Conservation (phyloP, 306 rosid genomes). For the Myrica gale region DNA sequence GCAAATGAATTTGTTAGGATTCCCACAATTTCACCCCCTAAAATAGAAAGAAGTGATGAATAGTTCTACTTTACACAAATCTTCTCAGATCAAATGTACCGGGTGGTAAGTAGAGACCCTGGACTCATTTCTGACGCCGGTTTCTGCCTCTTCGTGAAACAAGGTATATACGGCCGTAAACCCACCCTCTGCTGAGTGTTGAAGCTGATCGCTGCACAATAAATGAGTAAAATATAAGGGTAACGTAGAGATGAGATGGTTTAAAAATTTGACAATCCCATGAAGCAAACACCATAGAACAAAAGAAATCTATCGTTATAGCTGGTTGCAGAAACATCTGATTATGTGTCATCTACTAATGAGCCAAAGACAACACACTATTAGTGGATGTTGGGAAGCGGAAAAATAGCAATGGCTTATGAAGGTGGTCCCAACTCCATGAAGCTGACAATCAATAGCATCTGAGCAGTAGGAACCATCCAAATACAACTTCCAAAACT, state of each 20-base stretch:
- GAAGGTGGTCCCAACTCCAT: not conserved
- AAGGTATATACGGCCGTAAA: slow-evolving; percentile 80
- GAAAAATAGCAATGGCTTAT: not conserved
- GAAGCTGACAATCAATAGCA: not conserved
- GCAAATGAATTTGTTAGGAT: slow-evolving; percentile 7
- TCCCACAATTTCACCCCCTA: not conserved
- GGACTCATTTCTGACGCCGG: slow-evolving; percentile 42
- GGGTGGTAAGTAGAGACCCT: slow-evolving; percentile 19
- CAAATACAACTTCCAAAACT: not conserved
- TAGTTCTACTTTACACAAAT: slow-evolving; percentile 29
- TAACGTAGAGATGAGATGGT: not conserved
- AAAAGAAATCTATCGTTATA: not conserved
- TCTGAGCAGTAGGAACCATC: not conserved
- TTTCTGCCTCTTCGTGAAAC: slow-evolving; percentile 53
- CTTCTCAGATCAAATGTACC: slow-evolving; percentile 2
- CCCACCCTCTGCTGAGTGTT: slow-evolving; percentile 73
- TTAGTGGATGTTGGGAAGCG: not conserved
- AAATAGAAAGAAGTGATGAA: not conserved
- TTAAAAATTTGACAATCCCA: not conserved
- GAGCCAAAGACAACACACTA: not conserved
- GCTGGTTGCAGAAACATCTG: not conserved
- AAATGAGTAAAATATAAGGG: not conserved
- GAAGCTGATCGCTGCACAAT: slow-evolving; percentile 63
- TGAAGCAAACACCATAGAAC: slow-evolving; percentile 11
- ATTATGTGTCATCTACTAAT: not conserved